phyloP scores from a whole-genome alignment of 2,329 filamentous ascomycete genomes.

The Domatiomyces catenatus region DNA sequence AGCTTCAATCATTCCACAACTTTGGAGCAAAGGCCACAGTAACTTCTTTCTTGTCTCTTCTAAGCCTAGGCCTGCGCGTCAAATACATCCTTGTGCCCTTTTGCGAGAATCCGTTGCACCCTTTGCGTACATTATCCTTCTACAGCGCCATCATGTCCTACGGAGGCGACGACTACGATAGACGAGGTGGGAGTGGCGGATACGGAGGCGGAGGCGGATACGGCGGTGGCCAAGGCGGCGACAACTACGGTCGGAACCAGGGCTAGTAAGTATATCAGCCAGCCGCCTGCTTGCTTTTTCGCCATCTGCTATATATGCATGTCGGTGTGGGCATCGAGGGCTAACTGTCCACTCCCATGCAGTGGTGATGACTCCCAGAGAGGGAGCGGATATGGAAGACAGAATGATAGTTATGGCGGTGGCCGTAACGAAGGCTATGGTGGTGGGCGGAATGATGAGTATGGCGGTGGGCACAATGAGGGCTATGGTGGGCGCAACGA shows the following conservation, averaged over 20 bases:
- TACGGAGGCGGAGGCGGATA: conserved; percentile 12
- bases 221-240: conserved; percentile 10
- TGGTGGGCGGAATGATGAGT: no score
- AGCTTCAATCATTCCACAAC: not conserved
- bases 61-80: not conserved
- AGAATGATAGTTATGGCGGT: conserved; percentile 4
- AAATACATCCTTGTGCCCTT: not conserved
- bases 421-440: conserved; percentile 4
- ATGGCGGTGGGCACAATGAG: conserved; percentile 8
- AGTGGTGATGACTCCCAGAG: conserved; percentile 3
- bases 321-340: conserved; percentile 1
- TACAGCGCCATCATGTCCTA: not conserved
- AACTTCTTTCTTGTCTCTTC: not conserved
- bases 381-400: conserved; percentile 1
- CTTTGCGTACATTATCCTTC: not conserved
- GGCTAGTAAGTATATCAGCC: conserved; percentile 8
- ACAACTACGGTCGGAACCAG: conserved; percentile 13
- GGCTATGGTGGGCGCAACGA: conserved; percentile 11
- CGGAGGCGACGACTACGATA: conserved; percentile 7
- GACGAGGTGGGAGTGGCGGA: conserved; percentile 10
- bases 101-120: not conserved
- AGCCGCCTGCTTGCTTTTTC: no score
- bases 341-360: conserved; percentile 9
- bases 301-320: not conserved
- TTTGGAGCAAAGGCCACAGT: not conserved